phyloP scores from a whole-genome alignment of 768 basidiomycete genomes.

The Ramaria sp. region DNA sequence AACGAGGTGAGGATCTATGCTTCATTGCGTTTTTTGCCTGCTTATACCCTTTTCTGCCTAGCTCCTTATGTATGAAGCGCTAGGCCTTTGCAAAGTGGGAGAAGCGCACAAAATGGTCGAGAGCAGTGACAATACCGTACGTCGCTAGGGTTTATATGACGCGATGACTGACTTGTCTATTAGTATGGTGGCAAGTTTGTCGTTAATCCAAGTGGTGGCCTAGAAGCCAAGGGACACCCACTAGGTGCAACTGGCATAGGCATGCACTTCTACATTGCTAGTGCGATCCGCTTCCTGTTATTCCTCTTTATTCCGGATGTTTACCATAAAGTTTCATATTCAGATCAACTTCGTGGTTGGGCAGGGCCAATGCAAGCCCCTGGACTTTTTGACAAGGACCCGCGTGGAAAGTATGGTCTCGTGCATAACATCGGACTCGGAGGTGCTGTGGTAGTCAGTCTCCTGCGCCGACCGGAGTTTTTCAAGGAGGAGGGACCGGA shows the following conservation, averaged over 20 bases:
- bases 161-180: neutral
- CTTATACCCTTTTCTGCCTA: slow-evolving; percentile 17
- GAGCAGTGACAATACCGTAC: slow-evolving; percentile 65
- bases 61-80: slow-evolving; percentile 74
- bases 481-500: slow-evolving; percentile 55
- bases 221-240: slow-evolving; percentile 85
- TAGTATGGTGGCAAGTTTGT: slow-evolving; percentile 81
- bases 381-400: slow-evolving; percentile 54
- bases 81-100: slow-evolving; percentile 55
- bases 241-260: slow-evolving; percentile 74
- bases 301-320: neutral
- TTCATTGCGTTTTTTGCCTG: neutral
- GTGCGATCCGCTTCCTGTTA: slow-evolving; percentile 26
- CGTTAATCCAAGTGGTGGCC: slow-evolving; percentile 74
- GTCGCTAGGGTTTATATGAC: slow-evolving; percentile 14
- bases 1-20: slow-evolving; percentile 45
- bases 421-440: slow-evolving; percentile 81
- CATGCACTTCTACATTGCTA: slow-evolving; percentile 82
- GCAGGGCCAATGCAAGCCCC: slow-evolving; percentile 78
- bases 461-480: slow-evolving; percentile 71
- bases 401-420: slow-evolving; percentile 67
- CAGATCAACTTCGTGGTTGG: slow-evolving; percentile 33
- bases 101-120: slow-evolving; percentile 70
- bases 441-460: slow-evolving; percentile 66
- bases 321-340: neutral